These are phyloP conservation scores for Fusarium multiceps DNA, from an alignment of 2,329 filamentous ascomycete species.

Conservation along the genomic window DNA sequence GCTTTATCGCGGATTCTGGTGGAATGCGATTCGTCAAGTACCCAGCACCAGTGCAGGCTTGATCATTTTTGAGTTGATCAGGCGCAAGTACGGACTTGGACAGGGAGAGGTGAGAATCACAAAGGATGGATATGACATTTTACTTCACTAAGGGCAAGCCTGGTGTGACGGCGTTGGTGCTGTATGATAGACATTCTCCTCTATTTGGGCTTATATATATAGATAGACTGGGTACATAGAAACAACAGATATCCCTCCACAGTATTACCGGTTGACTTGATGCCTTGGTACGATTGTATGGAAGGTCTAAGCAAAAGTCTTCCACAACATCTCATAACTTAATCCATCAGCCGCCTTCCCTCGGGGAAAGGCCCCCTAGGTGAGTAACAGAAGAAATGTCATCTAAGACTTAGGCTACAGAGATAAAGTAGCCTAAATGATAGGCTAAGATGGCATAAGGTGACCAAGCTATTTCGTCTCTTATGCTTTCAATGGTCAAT, in stretches of 20 bases:
- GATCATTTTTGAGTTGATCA: constrained; percentile 81
- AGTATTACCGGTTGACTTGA: not conserved
- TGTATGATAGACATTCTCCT: constrained; percentile 34
- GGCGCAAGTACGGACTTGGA: constrained; percentile 75
- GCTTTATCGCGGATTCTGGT: constrained; percentile 78
- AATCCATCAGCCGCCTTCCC: not conserved
- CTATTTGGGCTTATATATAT: constrained; percentile 12
- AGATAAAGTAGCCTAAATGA: too few species aligned
- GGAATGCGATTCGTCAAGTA: constrained; percentile 77
- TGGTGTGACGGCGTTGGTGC: constrained; percentile 22
- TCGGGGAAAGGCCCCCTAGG: not conserved
- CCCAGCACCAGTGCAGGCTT: constrained; percentile 81
- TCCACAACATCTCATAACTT: not conserved
- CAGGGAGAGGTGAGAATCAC: constrained; percentile 72
- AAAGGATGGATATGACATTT: constrained; percentile 77
- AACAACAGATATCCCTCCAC: constrained; percentile 3
- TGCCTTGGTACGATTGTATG: not conserved
- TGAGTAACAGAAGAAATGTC: too few species aligned
- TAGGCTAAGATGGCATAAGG: too few species aligned
- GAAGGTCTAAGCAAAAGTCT: not conserved
- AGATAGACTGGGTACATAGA: constrained; percentile 8
- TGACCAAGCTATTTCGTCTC: too few species aligned
- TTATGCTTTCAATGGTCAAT: too few species aligned
- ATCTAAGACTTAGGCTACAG: too few species aligned
- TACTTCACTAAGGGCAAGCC: constrained; percentile 56